Base-by-base conservation (phyloP, 2,329 filamentous ascomycete genomes). In the Alternaria sp. region DNA sequence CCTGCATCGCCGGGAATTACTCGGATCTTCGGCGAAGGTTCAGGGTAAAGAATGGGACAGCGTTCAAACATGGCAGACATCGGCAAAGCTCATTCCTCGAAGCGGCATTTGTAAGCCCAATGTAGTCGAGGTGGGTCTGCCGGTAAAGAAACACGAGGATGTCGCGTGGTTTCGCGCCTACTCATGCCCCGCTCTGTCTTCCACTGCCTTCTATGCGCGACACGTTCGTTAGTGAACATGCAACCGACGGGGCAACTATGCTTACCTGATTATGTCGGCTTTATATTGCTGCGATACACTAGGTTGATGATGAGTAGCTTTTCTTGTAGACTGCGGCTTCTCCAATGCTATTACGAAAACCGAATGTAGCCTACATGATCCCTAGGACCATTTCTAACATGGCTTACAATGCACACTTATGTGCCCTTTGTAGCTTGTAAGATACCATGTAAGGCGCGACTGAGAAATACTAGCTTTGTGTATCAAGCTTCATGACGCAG, bases 71-170 rank as follows among this genome's bases (percentile, higher is more conserved):
- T 50, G 32, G 46, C 32, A 50, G 46, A 25, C 25, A 32, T 50
- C 46, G 46, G 46, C 25, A 48, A 18, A 28, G n/a, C 16, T 22
- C 18, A 11, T 16, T 54, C 5, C 20, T 16, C 6, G 14, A n/a
- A 16, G 9, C 27, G 20, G 59, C 45, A 62, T 62, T 62, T 62
- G 56, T 62, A 62, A 62, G 50, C 59, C 30, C 22, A 4, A 16
- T 9, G 34, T 45, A 32, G 44, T 44, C 20, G 36, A 36, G 32
- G 59, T 59, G 55, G 55, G 55, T 51, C 54, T 25, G 38, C 48
- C 30, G 30, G 48, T 48, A 36, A 28, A 45, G 54, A 56, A 45
- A 56, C 36, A 27, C 57, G 57, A 51, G 38, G 28, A 9, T 44
- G 18, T 43, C 40, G 57, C 60, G 52, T 62, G 44, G 50, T 43